A percentile compares a stretch with the other conserved stretches of the same genome.
Conservation (phyloP, 2,329 filamentous ascomycete species). For the Metarhizium album region DNA sequence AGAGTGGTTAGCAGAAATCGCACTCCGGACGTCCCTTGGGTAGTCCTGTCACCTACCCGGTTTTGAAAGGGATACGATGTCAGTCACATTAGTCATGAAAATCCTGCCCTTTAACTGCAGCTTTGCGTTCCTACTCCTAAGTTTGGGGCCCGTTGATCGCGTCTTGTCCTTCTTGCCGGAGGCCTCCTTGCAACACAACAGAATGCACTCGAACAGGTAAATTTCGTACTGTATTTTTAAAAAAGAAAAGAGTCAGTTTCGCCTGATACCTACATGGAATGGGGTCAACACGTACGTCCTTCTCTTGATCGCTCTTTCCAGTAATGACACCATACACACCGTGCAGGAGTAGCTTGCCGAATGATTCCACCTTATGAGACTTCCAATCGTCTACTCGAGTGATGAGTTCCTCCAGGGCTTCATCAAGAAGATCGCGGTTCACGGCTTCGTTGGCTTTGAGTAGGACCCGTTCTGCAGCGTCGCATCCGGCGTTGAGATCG, state of each 20-base stretch:
- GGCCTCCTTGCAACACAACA: slow-evolving; percentile 94
- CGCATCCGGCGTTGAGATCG: slow-evolving; percentile 67
- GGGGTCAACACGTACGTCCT: slow-evolving; percentile 55
- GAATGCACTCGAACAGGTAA: slow-evolving; percentile 89
- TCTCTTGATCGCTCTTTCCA: slow-evolving; percentile 78
- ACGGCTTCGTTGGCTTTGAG: slow-evolving; percentile 84
- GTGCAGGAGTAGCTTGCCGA: slow-evolving; percentile 78
- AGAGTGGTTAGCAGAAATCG: slow-evolving; percentile 16
- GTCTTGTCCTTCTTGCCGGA: slow-evolving; percentile 63
- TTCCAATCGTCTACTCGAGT: slow-evolving; percentile 94
- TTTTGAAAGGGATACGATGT: slow-evolving; percentile 78
- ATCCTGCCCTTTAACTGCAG: slow-evolving; percentile 93
- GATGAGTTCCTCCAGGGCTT: slow-evolving; percentile 74
- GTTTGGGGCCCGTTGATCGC: slow-evolving; percentile 44
- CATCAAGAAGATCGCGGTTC: slow-evolving; percentile 72
- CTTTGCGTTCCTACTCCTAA: slow-evolving; percentile 59
- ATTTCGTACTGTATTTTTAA: slow-evolving; percentile 82
- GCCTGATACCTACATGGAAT: not conserved
- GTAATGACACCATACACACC: slow-evolving; percentile 90
- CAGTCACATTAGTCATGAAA: slow-evolving; percentile 98
- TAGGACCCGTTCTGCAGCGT: slow-evolving; percentile 71
- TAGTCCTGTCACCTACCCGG: slow-evolving; percentile 51
- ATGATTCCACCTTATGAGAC: slow-evolving; percentile 78
- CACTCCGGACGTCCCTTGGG: slow-evolving; percentile 3
- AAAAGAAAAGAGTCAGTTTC: slow-evolving; percentile 8